Evolutionary conservation across 2,329 filamentous ascomycete species (phyloP), one percentile per base, ranked within the genome.

Genomic region (Endothia cerciana): DNA sequence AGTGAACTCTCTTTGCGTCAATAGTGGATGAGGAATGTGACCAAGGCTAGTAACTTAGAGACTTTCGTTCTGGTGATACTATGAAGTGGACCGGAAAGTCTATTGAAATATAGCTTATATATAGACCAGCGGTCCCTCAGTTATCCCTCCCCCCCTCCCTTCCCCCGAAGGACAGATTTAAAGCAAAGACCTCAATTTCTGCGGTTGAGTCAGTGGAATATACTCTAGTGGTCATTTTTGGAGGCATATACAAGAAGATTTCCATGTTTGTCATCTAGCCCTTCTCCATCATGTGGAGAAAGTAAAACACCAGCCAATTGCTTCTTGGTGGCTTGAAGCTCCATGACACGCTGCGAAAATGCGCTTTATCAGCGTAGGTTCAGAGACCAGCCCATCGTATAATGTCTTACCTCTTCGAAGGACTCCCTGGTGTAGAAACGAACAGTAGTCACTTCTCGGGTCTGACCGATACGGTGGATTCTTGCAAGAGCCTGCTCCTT

Each of bases 401-500:
- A n/a, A n/a, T n/a, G n/a, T n/a, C 62, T 59, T 28, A 71, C 73
- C 70, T 75, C 72, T 64, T 75, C 74, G 59, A 75, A 73, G 0
- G 74, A 71, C 57, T 75, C 67, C 19, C 65, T 59, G 1, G 73
- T 65, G 41, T 68, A 72, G 30, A 74, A 72, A 0, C 74, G 69
- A 1, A 75, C 66, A 0, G 73, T 76, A 0, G 72, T 74, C 13
- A 75, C 74, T 28, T 73, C 69, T 40, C 63, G 65, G 0, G 40
- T 69, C 61, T 75, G 73, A 0, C 74, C 74, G 5, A 75, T 68
- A 17, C 74, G 67, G 47, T 75, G 71, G 17, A 76, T 71, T 8
- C 73, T 69, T 0, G 73, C 73, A 0, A 76, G 65, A 7, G 73
- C 74, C 45, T 75, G 73, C 3, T 76, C 73, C 55, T 76, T 73